These are phyloP conservation scores for Striga asiatica DNA, from an alignment of 257 asterid genomes.

Conservation along the genomic window DNA sequence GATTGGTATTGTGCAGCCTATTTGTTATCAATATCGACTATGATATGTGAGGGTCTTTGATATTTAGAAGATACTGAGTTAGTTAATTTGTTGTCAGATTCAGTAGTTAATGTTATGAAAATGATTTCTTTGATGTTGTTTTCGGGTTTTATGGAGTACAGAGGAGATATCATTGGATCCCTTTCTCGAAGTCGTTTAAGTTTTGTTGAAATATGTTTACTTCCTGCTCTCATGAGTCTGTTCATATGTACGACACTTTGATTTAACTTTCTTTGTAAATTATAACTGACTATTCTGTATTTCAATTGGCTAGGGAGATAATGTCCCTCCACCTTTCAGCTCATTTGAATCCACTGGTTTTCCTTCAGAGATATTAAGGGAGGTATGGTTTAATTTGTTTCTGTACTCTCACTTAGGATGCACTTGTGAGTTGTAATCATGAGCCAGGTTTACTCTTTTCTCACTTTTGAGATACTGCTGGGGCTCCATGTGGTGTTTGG, in stretches of 20 bases:
- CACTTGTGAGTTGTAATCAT: conserved; percentile 15
- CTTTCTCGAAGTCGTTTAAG: not conserved
- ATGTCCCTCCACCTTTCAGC: conserved; percentile 68
- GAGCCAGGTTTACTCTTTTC: conserved; percentile 6
- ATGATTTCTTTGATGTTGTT: not conserved
- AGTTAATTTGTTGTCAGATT: not conserved
- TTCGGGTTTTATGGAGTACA: conserved; percentile 1
- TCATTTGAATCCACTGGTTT: conserved; percentile 74
- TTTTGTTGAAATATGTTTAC: not conserved
- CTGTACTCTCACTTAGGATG: conserved; percentile 5
- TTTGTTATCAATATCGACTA: not conserved
- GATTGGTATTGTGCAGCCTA: not conserved
- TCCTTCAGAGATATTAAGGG: conserved; percentile 80
- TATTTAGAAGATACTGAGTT: not conserved
- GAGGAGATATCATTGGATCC: not conserved
- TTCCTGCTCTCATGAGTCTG: not conserved
- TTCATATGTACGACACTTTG: no score
- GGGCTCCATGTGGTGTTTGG: conserved; percentile 36
- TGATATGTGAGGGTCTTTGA: not conserved
- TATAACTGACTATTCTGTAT: conserved; percentile 2
- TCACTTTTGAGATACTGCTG: conserved; percentile 29
- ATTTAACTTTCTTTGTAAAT: conserved; percentile 9
- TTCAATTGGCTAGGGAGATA: conserved; percentile 52
- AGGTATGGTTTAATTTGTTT: conserved; percentile 45
- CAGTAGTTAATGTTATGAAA: not conserved